Conservation (phyloP, 306 rosid genomes). For the Citrullus mucosospermus region DNA sequence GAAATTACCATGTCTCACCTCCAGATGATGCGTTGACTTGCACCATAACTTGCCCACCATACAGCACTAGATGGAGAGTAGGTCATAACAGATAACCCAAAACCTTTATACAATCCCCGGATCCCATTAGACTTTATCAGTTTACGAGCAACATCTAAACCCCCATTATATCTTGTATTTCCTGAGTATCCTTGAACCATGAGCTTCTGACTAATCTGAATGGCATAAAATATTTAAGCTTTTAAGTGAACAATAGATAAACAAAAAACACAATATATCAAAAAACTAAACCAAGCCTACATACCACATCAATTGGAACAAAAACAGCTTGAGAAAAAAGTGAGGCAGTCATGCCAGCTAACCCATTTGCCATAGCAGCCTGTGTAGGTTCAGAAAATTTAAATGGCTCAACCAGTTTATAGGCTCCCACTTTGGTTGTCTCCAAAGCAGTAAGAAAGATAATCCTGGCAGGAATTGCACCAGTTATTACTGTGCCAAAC, state of each 20-base stretch:
- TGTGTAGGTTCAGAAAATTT: constrained; percentile 55
- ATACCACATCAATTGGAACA: constrained; percentile 90
- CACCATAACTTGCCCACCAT: constrained; percentile 97
- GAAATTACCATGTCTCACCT: constrained; percentile 59
- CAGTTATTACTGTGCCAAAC: constrained; percentile 69
- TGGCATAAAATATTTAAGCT: constrained; percentile 3
- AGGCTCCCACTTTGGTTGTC: constrained; percentile 65
- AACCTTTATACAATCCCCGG: constrained; percentile 77
- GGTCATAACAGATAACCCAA: constrained; percentile 82
- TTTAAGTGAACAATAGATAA: not conserved
- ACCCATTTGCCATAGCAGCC: constrained; percentile 84
- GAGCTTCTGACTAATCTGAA: constrained; percentile 77
- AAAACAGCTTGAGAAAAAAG: constrained; percentile 68
- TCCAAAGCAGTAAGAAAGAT: constrained; percentile 73
- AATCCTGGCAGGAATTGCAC: constrained; percentile 78
- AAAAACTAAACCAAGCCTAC: constrained; percentile 2
- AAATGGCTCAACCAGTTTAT: constrained; percentile 57
- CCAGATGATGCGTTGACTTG: constrained; percentile 83
- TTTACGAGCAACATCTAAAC: constrained; percentile 74
- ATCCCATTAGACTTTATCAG: constrained; percentile 54
- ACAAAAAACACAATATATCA: not conserved
- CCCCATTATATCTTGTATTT: constrained; percentile 61
- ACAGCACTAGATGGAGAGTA: constrained; percentile 90
- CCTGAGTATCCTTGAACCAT: constrained; percentile 97
- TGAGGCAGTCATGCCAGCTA: constrained; percentile 74